Evolutionary conservation across 768 basidiomycete species (phyloP), one percentile per base, ranked within the genome.

Genomic region (Lactarius trivialis): DNA sequence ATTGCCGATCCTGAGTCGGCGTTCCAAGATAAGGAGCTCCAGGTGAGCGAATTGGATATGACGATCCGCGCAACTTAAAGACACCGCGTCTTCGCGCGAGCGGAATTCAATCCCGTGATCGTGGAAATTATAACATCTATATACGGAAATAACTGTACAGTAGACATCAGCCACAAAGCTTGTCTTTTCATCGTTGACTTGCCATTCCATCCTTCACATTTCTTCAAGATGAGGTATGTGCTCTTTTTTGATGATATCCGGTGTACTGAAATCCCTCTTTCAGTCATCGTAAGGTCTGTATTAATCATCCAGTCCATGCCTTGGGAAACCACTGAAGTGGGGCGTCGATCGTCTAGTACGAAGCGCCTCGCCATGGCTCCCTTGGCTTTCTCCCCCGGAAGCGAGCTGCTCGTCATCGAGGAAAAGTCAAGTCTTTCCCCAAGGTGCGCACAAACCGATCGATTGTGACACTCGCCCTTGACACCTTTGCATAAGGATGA

Each of bases 371-470:
- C 74, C 92, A 95, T 78, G 96, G 96, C 73, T 97, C 94, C 68
- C 87, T 98, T 71, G 96, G 94, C 73, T 96, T 94, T 82, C 85
- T 98, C 67, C 96, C 96, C 72, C 85, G 91, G 75, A 98, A 99
- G 81, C 87, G 96, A 72, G 82, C 96, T 60, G 94, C 96, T 68
- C 88, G 96, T 74, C 96, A 98, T 80, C 88, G 96, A 71, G 96
- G 96, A 76, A 95, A 94, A 83, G 94, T 98, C 78, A 99, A 99
- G 86, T 86, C 94, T 67, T 99, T 98, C 89, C 97, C 97, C 73
- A 94, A 87, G 88, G 95, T 93, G 66, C 63, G 85, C 71, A 0
- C 15, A 1, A 57, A 56, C 28, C 8, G n/a, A 24, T 19, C 14
- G 39, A 7, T 28, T n/a, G 24, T 33, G 21, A 14, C 19, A 8